Percentiles rank a stretch among this genome's conserved stretches.
These are phyloP conservation scores for Picea sitchensis DNA, from an alignment of 75 land plant genomes.

Conservation along the genomic window DNA sequence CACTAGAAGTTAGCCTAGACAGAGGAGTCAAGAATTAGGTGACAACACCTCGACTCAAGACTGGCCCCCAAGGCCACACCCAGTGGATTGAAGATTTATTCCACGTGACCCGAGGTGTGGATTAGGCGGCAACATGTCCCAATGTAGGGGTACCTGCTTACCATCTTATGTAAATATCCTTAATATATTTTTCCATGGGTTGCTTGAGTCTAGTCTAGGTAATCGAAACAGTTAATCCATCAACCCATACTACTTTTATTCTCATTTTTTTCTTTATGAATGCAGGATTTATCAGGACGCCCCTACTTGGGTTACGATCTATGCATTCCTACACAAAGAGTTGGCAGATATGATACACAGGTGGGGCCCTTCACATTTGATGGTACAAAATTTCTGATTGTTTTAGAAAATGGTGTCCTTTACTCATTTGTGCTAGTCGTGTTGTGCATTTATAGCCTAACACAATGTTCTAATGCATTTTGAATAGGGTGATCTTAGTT, in stretches of 20 bases:
- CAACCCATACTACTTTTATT: neutral
- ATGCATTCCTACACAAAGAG: slow-evolving; percentile 84
- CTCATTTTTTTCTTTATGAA: neutral
- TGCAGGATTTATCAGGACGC: slow-evolving; percentile 92
- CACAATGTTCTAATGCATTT: neutral
- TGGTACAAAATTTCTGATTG: neutral
- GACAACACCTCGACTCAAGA: too few relatives aligned
- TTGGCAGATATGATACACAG: slow-evolving; percentile 98
- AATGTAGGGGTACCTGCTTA: neutral
- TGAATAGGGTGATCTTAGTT: neutral
- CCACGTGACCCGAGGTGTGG: too few relatives aligned
- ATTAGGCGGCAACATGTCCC: too few relatives aligned
- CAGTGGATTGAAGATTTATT: too few relatives aligned
- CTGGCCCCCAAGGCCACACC: too few relatives aligned
- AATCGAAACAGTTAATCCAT: neutral
- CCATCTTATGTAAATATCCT: neutral
- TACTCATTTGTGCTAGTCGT: neutral
- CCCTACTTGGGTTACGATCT: slow-evolving; percentile 75
- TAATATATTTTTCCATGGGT: neutral
- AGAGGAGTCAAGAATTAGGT: too few relatives aligned
- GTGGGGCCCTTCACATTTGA: slow-evolving; percentile 26
- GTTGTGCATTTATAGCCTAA: neutral
- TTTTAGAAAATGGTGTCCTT: neutral
- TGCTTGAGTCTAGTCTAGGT: neutral
- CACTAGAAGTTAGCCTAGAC: too few relatives aligned